A percentile compares a stretch with the other conserved stretches of the same genome.
phyloP scores from a whole-genome alignment of 139 green algal species.

The Chloropicon primus region DNA sequence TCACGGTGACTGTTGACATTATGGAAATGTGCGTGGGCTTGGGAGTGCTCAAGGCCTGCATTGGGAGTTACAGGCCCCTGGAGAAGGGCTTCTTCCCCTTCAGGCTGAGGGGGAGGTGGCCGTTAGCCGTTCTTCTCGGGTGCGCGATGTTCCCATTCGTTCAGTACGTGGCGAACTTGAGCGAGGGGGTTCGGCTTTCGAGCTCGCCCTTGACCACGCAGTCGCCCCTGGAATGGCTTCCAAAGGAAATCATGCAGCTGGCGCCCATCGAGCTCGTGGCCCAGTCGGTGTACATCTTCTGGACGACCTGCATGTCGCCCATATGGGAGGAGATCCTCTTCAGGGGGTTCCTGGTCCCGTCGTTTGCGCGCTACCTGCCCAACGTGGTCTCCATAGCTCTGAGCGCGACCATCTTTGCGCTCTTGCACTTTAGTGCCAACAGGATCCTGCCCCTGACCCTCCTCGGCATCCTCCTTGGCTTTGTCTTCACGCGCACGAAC shows the following conservation, averaged over 20 bases:
- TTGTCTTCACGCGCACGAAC: slow-evolving; percentile 46
- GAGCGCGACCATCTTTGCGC: slow-evolving; percentile 57
- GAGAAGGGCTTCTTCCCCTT: background rate
- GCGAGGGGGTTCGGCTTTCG: background rate
- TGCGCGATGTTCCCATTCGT: background rate
- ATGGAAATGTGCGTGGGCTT: background rate
- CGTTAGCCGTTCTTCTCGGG: background rate
- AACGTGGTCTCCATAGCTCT: slow-evolving; percentile 21
- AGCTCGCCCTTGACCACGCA: background rate
- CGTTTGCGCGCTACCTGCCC: slow-evolving; percentile 56
- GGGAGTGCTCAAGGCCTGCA: background rate
- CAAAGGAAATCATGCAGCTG: background rate
- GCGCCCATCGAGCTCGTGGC: background rate
- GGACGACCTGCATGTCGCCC: slow-evolving; percentile 24
- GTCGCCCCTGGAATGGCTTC: background rate
- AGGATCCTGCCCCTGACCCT: slow-evolving; percentile 72
- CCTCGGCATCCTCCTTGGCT: slow-evolving; percentile 69
- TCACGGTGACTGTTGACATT: background rate
- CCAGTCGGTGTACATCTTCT: background rate
- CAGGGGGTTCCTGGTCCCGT: slow-evolving; percentile 80
- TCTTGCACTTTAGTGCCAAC: slow-evolving; percentile 71
- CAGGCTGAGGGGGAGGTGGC: background rate
- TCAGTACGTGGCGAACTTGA: background rate
- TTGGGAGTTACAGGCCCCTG: background rate
- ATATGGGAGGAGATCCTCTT: slow-evolving; percentile 95